Evolutionary conservation across 768 basidiomycete genomes (phyloP), one percentile per base, ranked within the genome.

Genomic region (Lyophyllum semitale): DNA sequence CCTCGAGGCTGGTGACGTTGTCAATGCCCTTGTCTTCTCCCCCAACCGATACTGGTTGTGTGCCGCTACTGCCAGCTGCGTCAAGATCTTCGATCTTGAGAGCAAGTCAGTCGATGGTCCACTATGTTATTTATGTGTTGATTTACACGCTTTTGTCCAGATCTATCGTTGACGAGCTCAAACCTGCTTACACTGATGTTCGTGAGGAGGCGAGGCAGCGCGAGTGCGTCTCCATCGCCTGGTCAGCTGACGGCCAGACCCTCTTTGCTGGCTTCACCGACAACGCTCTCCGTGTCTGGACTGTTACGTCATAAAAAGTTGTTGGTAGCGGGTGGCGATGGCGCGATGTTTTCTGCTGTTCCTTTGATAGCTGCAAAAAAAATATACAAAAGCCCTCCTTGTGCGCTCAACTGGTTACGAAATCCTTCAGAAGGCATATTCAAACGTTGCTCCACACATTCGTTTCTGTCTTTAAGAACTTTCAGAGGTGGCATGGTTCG

Each of bases 11-110:
- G 95, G 95, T 57, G 93, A 99, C 72, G 80, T 95, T 64, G 95
- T 99, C 84, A 98, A 99, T 72, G 95, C 97, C 58, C 91, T 99
- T 63, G 97, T 98, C 72, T 99, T 99, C 85, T 95, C 93, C 15
- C 97, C 97, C 57, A 99, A 99, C 84, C 89, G 96, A 55, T 99
- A 99, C 90, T 99, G 97, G 97, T 81, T 99, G 61, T 99, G 97
- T 72, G 97, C 97, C 65, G 97, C 97, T 61, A 98, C 97, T 60
- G 85, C 93, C 60, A 93, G 88, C 72, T 94, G 92, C 72, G 91
- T 98, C 77, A 98, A 98, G 81, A 98, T 99, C 76, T 99, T 98
- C 70, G 97, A 99, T 75, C 83, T 99, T 45, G 96, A 99, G 87
- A 93, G 90, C 89, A 98, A 98, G 94, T 93, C 65, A 69, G 93